Evolutionary conservation across 1,139 yeast genomes (phyloP).

Genomic region (Hyphopichia khmerensis): DNA sequence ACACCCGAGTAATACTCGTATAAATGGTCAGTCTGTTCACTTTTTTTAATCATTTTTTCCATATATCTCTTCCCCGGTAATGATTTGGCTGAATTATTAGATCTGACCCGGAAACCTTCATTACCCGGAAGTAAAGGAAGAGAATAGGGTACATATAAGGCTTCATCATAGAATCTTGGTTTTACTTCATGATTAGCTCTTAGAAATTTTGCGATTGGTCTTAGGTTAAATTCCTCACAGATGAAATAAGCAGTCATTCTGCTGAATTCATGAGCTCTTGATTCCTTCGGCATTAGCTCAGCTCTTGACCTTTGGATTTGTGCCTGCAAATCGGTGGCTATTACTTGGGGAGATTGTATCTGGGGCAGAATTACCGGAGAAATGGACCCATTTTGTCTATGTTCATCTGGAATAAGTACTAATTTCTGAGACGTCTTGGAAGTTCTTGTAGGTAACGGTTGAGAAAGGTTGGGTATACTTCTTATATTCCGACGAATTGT

Average conservation of each 20-base stretch:
- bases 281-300: conserved; percentile 66
- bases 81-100: conserved; percentile 68
- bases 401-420: conserved; percentile 80
- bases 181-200: conserved; percentile 73
- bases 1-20: conserved; percentile 89
- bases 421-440: conserved; percentile 83
- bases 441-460: conserved; percentile 77
- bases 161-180: conserved; percentile 88
- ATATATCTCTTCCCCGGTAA: conserved; percentile 61
- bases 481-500: conserved; percentile 27
- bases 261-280: conserved; percentile 67
- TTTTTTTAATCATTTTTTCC: conserved; percentile 75
- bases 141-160: conserved; percentile 84
- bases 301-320: conserved; percentile 59
- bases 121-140: conserved; percentile 86
- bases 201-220: conserved; percentile 62
- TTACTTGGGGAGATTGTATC: not conserved
- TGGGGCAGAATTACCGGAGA: conserved; percentile 14
- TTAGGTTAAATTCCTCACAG: conserved; percentile 75
- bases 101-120: conserved; percentile 79
- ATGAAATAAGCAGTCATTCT: conserved; percentile 89
- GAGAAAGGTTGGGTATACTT: conserved; percentile 57
- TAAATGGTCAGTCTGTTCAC: conserved; percentile 87
- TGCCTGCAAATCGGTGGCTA: conserved; percentile 24
- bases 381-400: conserved; percentile 12